These are phyloP conservation scores for Amylostereum chailletii DNA, from an alignment of 1,284 basidiomycete genomes.

Conservation along the genomic window DNA sequence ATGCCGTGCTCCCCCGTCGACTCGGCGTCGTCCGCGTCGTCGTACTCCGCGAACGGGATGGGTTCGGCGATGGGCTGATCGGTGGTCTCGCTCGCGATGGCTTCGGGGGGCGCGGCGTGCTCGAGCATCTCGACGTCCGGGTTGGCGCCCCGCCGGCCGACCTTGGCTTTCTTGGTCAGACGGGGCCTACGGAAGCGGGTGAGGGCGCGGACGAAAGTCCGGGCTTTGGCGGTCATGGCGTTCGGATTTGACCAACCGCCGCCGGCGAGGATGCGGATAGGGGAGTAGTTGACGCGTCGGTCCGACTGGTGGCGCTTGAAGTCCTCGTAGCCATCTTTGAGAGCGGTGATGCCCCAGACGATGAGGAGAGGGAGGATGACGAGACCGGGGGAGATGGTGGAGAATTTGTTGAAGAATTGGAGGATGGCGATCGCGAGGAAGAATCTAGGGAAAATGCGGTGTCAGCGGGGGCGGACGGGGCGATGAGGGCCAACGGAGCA, in stretches of 20 bases:
- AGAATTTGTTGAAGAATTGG: conserved; percentile 92
- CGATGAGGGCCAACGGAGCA: too few relatives aligned
- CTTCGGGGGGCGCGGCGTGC: conserved; percentile 25
- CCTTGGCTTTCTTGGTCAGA: conserved; percentile 24
- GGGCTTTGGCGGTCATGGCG: conserved; percentile 57
- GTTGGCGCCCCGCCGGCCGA: conserved; percentile 17
- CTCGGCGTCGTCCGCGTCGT: conserved; percentile 26
- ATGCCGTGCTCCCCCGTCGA: conserved; percentile 4
- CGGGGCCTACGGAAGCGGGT: conserved; percentile 7
- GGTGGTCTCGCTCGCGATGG: conserved; percentile 10
- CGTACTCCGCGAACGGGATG: conserved; percentile 34
- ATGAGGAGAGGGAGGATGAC: conserved; percentile 88
- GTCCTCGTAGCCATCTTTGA: conserved; percentile 98
- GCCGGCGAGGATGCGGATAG: conserved; percentile 61
- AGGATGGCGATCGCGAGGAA: conserved; percentile 83
- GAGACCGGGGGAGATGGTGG: conserved; percentile 88
- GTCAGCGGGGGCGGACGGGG: conserved; percentile 3
- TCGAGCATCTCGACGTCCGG: conserved; percentile 22
- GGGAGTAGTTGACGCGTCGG: conserved; percentile 73
- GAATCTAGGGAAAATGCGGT: conserved; percentile 39
- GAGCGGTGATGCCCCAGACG: conserved; percentile 80
- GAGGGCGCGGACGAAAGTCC: conserved; percentile 65
- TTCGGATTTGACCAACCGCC: conserved; percentile 71
- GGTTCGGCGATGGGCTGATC: conserved; percentile 11
- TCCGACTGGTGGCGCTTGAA: conserved; percentile 96